Evolutionary conservation across 2,329 filamentous ascomycete genomes (phyloP).

Genomic region (Ceratocystis cacaofunesta): DNA sequence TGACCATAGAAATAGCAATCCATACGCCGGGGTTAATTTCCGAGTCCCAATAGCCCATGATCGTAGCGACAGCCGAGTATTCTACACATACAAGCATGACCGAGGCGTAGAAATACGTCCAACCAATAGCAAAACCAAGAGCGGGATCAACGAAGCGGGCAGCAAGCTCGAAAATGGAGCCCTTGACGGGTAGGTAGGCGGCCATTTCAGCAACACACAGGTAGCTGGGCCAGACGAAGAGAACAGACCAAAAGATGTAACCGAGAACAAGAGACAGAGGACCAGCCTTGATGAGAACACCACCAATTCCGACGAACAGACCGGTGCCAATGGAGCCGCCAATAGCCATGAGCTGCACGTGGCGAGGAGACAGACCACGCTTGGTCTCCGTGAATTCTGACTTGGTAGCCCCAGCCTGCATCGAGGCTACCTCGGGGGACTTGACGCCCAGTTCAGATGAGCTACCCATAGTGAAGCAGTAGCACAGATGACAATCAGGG

Average conservation of each 20-base stretch:
- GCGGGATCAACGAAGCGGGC: conserved; percentile 41
- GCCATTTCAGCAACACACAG: conserved; percentile 42
- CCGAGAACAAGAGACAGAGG: conserved; percentile 32
- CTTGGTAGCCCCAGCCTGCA: conserved; percentile 9
- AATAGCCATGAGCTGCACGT: conserved; percentile 36
- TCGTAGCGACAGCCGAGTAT: conserved; percentile 30
- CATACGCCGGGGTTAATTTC: conserved; percentile 33
- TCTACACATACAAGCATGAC: conserved; percentile 33
- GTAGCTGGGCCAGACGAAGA: conserved; percentile 31
- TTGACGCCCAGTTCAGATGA: conserved; percentile 14
- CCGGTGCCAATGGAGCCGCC: conserved; percentile 33
- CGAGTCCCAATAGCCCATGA: conserved; percentile 31
- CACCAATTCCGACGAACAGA: conserved; percentile 32
- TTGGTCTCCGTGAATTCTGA: conserved; percentile 12
- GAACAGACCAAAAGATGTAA: conserved; percentile 31
- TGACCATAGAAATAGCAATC: conserved; percentile 33
- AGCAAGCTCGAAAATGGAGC: conserved; percentile 40
- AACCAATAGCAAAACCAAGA: conserved; percentile 40
- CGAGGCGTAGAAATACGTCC: conserved; percentile 36
- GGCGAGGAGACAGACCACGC: conserved; percentile 22
- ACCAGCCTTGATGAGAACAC: conserved; percentile 29
- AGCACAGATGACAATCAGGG: no score
- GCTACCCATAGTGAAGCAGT: conserved; percentile 6
- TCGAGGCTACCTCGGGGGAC: conserved; percentile 10
- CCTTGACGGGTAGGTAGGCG: conserved; percentile 38